phyloP scores from a whole-genome alignment of 306 rosid species.

The Quercus gilva region DNA sequence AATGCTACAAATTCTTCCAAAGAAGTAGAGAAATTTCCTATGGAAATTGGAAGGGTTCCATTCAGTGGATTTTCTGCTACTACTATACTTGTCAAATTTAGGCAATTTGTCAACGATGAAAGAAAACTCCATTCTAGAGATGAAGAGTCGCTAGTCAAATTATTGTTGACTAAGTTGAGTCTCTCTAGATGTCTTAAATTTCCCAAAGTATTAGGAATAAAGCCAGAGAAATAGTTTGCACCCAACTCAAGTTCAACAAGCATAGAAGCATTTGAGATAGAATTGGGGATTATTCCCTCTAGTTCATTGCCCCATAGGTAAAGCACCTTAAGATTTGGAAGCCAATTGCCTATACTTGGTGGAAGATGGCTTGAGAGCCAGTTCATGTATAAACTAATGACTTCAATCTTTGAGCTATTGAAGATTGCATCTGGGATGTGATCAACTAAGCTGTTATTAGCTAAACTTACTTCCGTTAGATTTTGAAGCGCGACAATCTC shows the following conservation, averaged over 20 bases:
- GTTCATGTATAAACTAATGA: not conserved
- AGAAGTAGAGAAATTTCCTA: too few species aligned
- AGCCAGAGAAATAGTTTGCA: too few species aligned
- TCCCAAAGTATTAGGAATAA: too few species aligned
- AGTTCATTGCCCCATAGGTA: too few species aligned
- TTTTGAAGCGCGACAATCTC: not conserved
- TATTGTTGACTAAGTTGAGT: not conserved
- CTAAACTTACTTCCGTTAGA: not conserved
- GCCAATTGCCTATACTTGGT: not conserved
- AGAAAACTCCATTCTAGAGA: too few species aligned
- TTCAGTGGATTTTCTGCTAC: too few species aligned
- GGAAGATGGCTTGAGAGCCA: not conserved
- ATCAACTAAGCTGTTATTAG: not conserved
- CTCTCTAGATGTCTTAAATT: not conserved
- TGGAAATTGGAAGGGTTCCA: too few species aligned
- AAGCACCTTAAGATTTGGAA: not conserved
- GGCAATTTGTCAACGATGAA: rapidly evolving
- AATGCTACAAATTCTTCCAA: rapidly evolving
- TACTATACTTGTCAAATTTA: too few species aligned
- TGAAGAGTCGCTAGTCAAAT: too few species aligned
- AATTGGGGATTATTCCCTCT: too few species aligned
- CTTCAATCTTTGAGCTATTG: not conserved
- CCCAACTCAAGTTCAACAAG: too few species aligned
- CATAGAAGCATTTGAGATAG: too few species aligned
- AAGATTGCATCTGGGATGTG: not conserved